Evolutionary conservation across 2,329 filamentous ascomycete genomes (phyloP).

Genomic region (Beauveria rudraprayagi): DNA sequence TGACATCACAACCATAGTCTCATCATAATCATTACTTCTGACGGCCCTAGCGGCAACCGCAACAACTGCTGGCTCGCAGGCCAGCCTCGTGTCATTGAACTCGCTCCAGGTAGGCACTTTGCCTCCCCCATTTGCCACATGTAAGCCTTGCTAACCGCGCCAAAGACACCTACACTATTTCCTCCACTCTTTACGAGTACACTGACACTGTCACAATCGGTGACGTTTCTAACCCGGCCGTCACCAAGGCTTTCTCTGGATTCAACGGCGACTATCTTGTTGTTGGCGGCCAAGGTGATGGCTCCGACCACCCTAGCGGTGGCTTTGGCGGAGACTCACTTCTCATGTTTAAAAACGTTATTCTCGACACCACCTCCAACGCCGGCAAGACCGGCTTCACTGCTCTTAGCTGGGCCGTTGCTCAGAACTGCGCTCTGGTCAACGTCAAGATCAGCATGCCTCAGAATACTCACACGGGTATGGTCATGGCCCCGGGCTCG

Average conservation of each 20-base stretch:
- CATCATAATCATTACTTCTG: background rate
- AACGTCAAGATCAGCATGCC: conserved; percentile 14
- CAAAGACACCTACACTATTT: conserved; percentile 15
- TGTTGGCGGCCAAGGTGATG: conserved; percentile 15
- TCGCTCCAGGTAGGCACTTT: conserved; percentile 13
- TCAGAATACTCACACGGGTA: conserved; percentile 15
- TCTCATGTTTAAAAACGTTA: conserved; percentile 18
- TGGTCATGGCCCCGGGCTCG: conserved; percentile 12
- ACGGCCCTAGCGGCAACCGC: conserved; percentile 12
- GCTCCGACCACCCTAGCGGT: conserved; percentile 9
- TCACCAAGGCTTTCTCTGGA: conserved; percentile 56
- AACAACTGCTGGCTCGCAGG: conserved; percentile 16
- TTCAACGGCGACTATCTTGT: conserved; percentile 48
- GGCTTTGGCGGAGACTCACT: conserved; percentile 16
- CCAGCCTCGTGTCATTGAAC: conserved; percentile 16
- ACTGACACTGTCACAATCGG: conserved; percentile 70
- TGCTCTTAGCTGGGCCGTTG: conserved; percentile 16
- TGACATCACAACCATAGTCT: no score
- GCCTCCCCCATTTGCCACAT: background rate
- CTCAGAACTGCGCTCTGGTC: conserved; percentile 17
- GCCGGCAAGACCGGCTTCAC: conserved; percentile 12
- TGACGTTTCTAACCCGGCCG: conserved; percentile 60
- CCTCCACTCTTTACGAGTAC: conserved; percentile 12
- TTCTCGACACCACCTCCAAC: conserved; percentile 15
- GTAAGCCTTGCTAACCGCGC: background rate